Conservation (phyloP, 164 flowering plant genomes). For the Umbellularia californica region DNA sequence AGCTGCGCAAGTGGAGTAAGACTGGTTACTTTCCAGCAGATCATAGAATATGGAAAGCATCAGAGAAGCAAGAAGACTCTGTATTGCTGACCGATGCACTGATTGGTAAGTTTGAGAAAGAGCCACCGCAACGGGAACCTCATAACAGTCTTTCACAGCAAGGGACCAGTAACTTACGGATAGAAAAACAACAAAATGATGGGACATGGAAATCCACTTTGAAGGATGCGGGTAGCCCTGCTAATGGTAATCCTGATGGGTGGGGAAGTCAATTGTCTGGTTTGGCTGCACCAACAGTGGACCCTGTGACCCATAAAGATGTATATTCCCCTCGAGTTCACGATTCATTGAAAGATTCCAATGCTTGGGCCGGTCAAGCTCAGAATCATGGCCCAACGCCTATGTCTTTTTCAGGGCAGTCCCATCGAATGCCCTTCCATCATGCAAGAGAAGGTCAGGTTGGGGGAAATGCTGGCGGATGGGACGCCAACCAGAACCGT, state of each 20-base stretch:
- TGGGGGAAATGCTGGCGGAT: conserved; percentile 20
- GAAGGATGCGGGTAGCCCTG: conserved; percentile 12
- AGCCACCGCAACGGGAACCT: conserved; percentile 15
- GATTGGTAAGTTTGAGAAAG: conserved; percentile 51
- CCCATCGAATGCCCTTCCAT: conserved; percentile 22
- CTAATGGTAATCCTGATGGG: conserved; percentile 17
- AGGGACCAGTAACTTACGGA: conserved; percentile 14
- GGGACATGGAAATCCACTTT: conserved; percentile 10
- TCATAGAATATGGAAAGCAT: conserved; percentile 63
- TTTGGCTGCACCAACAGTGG: conserved; percentile 17
- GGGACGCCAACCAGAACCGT: conserved; percentile 24
- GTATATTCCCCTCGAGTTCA: conserved; percentile 18
- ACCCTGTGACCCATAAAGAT: conserved; percentile 20
- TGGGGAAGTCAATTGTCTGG: conserved; percentile 25
- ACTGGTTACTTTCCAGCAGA: conserved; percentile 81
- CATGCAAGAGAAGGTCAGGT: conserved; percentile 21
- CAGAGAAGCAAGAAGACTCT: conserved; percentile 58
- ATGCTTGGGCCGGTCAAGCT: conserved; percentile 26
- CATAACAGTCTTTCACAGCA: conserved; percentile 20
- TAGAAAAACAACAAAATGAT: conserved; percentile 11
- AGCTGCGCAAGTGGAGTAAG: conserved; percentile 85
- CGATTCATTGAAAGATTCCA: conserved; percentile 30
- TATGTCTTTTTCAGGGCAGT: conserved; percentile 24
- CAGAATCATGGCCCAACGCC: conserved; percentile 23
- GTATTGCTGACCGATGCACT: conserved; percentile 64